These are phyloP conservation scores for Schizopora paradoxa DNA, from an alignment of 1,284 basidiomycete genomes.

Conservation along the genomic window DNA sequence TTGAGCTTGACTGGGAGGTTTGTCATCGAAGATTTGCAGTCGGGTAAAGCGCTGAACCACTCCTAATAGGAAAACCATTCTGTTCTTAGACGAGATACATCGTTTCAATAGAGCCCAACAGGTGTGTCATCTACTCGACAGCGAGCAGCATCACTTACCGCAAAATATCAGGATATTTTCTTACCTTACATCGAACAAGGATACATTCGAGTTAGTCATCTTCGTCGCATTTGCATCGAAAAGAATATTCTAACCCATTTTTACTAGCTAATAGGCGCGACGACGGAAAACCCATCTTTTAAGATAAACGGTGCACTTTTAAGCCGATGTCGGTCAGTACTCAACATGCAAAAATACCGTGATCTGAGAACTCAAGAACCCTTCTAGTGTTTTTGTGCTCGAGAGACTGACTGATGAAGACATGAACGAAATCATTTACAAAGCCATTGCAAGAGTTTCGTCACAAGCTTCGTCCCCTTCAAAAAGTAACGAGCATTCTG, in stretches of 20 bases:
- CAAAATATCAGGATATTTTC: conserved; percentile 58
- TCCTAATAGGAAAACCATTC: conserved; percentile 50
- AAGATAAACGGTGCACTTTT: conserved; percentile 74
- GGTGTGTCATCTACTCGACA: conserved; percentile 34
- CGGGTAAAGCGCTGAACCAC: conserved; percentile 4
- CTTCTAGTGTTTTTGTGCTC: conserved; percentile 56
- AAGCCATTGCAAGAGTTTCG: conserved; percentile 42
- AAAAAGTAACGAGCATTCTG: conserved; percentile 17
- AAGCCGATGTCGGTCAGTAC: conserved; percentile 70
- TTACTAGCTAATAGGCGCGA: conserved; percentile 75
- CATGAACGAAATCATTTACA: conserved; percentile 45
- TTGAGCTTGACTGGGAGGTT: conserved; percentile 68
- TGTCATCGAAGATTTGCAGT: conserved; percentile 10
- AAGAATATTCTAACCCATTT: no score
- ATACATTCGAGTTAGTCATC: conserved; percentile 53
- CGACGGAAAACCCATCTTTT: conserved; percentile 92
- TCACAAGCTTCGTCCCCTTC: no score
- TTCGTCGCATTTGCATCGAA: conserved; percentile 21
- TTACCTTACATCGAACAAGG: conserved; percentile 79
- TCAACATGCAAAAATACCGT: conserved; percentile 2
- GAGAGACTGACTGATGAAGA: conserved; percentile 58
- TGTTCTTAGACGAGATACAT: conserved; percentile 88
- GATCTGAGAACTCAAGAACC: conserved; percentile 5
- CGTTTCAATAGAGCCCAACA: conserved; percentile 84
- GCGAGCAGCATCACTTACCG: not conserved